Conservation (phyloP, 306 rosid genomes). For the Sesbania bispinosa region DNA sequence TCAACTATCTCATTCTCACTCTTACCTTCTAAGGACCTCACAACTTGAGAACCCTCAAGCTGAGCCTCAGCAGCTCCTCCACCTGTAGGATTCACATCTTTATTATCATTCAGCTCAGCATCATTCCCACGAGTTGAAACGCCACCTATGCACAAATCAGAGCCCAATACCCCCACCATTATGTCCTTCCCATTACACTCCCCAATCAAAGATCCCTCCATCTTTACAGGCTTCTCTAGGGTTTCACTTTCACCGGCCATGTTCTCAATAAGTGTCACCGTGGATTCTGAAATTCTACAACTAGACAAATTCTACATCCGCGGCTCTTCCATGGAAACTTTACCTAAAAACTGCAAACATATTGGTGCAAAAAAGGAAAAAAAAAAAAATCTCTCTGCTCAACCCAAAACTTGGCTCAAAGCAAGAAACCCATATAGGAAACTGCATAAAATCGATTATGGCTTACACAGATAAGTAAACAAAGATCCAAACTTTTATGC, state of each 20-base stretch:
- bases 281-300: conserved; percentile 38
- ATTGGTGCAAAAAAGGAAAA: not conserved
- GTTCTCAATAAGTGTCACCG: conserved; percentile 33
- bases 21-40: conserved; percentile 26
- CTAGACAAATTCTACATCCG: conserved; percentile 32
- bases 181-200: conserved; percentile 55
- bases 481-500: conserved; percentile 15
- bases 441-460: not conserved
- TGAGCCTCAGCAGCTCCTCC: conserved; percentile 10
- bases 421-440: conserved; percentile 38
- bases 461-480: not conserved
- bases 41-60: conserved; percentile 32
- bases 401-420: not conserved
- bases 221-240: conserved; percentile 26
- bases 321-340: conserved; percentile 51
- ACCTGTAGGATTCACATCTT: conserved; percentile 24
- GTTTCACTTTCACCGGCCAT: conserved; percentile 35
- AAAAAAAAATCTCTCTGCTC: not conserved
- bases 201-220: conserved; percentile 36
- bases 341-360: conserved; percentile 32
- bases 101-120: conserved; percentile 30
- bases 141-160: conserved; percentile 65
- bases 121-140: conserved; percentile 47
- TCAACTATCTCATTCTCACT: conserved; percentile 6
- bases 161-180: conserved; percentile 67